A percentile compares a stretch with the other conserved stretches of the same genome.
Evolutionary conservation across 176 grass and related monocot species (phyloP).

Genomic region (Phoenix dactylifera): DNA sequence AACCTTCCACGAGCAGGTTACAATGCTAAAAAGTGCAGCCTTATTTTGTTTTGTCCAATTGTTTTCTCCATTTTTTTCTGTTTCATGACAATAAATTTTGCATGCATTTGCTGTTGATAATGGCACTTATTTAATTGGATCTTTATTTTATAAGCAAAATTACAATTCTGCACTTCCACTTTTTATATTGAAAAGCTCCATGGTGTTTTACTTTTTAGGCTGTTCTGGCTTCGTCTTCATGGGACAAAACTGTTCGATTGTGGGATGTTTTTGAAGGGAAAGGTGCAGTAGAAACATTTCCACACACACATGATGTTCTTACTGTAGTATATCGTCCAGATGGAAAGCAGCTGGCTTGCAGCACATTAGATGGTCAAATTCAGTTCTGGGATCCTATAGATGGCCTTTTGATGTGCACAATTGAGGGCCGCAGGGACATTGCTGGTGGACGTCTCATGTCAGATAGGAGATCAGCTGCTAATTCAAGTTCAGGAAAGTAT

Average conservation of each 20-base stretch:
- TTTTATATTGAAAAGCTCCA: background rate
- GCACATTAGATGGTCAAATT: slow-evolving; percentile 88
- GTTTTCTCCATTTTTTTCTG: too few species aligned
- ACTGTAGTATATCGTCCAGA: slow-evolving; percentile 89
- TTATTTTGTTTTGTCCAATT: too few species aligned
- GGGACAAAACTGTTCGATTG: slow-evolving; percentile 89
- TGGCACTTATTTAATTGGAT: too few species aligned
- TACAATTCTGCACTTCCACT: too few species aligned
- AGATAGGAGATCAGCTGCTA: slow-evolving; percentile 71
- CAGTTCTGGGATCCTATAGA: slow-evolving; percentile 91
- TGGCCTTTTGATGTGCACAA: slow-evolving; percentile 82
- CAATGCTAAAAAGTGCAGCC: too few species aligned
- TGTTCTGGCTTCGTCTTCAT: slow-evolving; percentile 85
- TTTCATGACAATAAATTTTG: too few species aligned
- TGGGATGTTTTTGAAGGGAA: slow-evolving; percentile 98
- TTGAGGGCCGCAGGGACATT: slow-evolving; percentile 88
- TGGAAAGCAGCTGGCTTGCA: slow-evolving; percentile 84
- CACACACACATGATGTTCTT: slow-evolving; percentile 89
- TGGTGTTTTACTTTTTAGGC: slow-evolving; percentile 32
- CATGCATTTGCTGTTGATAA: too few species aligned
- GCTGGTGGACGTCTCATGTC: slow-evolving; percentile 86
- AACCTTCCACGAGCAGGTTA: too few species aligned
- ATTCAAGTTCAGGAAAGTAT: too few species aligned
- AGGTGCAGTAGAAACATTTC: slow-evolving; percentile 79
- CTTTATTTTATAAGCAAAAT: too few species aligned